Base-by-base conservation (phyloP, 352 stramenopile species). In the Phytophthora sojae region DNA sequence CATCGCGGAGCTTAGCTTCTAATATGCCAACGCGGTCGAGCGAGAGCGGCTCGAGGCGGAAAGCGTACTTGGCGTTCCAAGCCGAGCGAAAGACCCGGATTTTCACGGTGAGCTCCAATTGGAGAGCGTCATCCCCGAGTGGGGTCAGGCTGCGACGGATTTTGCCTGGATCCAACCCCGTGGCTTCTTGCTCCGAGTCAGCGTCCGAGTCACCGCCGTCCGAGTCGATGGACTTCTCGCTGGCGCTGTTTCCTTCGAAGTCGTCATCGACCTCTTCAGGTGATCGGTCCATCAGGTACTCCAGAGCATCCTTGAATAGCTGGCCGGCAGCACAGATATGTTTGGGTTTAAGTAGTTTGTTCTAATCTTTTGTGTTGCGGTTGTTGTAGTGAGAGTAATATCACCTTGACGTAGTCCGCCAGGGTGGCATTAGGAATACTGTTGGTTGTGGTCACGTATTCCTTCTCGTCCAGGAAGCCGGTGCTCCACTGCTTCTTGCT, bases 101-200 rank as follows among this genome's bases (percentile, higher is more conserved):
- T 52, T 52, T 52, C 19, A 52, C 19, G n/a, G 45, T 52, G 19
- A 52, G 45, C 45, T 52, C 45, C 45, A 52, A 26, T 29, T 29
- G 45, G 1, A 52, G n/a, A 6, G 45, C 45, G 45, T 26, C 45
- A 7, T 19, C 45, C 45, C 17, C 45, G 15, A 29, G 45, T 15
- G 45, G n/a, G 15, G 45, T 17, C 19, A 26, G 3, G n/a, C 17
- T 49, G 3, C 42, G 42, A 6, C 42, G 42, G 7, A 49, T 49
- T 49, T 49, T 49, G 15, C 17, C 17, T 6, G 45, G 45, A n/a
- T 52, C 45, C 8, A 52, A 4, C 19, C 26, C 42, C 15, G 3
- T 23, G 2, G 6, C 42, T 23, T 49, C 42, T 49, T 49, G 45
- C 19, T 52, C 45, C 19, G 45, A 52, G 7, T 52, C 45, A 2